Percentiles rank a stretch among this genome's conserved stretches.
Conservation (phyloP, 2,329 filamentous ascomycete genomes). For the Ilyonectria sp. region DNA sequence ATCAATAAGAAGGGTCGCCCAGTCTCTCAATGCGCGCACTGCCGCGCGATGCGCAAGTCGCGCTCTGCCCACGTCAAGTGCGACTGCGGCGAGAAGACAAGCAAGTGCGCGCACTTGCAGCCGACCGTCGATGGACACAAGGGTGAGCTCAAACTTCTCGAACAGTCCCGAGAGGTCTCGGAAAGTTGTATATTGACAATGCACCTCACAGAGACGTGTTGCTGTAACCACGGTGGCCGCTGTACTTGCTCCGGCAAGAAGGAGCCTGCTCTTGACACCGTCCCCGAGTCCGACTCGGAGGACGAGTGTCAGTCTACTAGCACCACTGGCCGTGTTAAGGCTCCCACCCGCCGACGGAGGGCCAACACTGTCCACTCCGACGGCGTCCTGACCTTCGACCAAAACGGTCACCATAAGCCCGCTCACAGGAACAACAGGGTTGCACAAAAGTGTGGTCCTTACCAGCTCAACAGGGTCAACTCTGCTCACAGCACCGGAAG, state of each 20-base stretch:
- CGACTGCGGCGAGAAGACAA: conserved; percentile 94
- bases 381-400: conserved; percentile 71
- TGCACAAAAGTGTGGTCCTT: conserved; percentile 74
- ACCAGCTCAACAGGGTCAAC: conserved; percentile 72
- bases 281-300: conserved; percentile 75
- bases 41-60: conserved; percentile 95
- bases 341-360: conserved; percentile 65
- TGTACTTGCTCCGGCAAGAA: conserved; percentile 78
- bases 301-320: conserved; percentile 54
- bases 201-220: conserved; percentile 71
- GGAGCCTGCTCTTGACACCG: conserved; percentile 72
- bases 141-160: conserved; percentile 61
- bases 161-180: conserved; percentile 21
- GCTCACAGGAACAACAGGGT: conserved; percentile 73
- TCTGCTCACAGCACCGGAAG: conserved; percentile 69
- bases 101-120: conserved; percentile 76
- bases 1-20: conserved; percentile 98
- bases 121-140: conserved; percentile 71
- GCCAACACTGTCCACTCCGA: conserved; percentile 76
- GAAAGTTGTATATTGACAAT: conserved; percentile 37
- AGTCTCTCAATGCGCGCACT: conserved; percentile 98
- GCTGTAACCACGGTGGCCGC: conserved; percentile 78
- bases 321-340: conserved; percentile 57
- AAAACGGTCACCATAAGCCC: conserved; percentile 76
- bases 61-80: conserved; percentile 95